Percentiles rank a stretch among this genome's conserved stretches.
phyloP scores from a whole-genome alignment of 2,329 filamentous ascomycete species.

The Delphinella strobiligena region DNA sequence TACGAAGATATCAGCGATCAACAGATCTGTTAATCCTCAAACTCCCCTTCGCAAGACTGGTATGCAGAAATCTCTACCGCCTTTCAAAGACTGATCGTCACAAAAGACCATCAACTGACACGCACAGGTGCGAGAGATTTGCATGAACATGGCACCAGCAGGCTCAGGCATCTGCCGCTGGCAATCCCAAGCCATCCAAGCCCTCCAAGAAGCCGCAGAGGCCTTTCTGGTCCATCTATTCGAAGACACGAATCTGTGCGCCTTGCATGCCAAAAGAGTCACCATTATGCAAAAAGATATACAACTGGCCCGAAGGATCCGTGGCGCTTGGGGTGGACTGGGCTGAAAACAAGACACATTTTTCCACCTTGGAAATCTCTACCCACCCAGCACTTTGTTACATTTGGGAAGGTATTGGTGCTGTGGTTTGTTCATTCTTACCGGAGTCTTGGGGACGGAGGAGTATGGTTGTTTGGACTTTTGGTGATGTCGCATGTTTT shows the following conservation, averaged over 20 bases:
- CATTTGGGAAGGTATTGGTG: no score
- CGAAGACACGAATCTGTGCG: conserved; percentile 96
- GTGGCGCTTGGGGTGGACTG: conserved; percentile 50
- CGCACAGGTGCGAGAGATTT: conserved; percentile 71
- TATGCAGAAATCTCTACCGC: conserved; percentile 16
- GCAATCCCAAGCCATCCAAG: conserved; percentile 95
- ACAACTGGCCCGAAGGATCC: conserved; percentile 87
- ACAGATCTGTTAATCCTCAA: conserved; percentile 95
- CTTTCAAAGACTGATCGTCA: not conserved
- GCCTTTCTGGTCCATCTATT: conserved; percentile 97
- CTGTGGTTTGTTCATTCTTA: no score
- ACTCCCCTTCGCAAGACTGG: conserved; percentile 94
- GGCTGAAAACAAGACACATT: conserved; percentile 12
- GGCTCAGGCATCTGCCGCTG: conserved; percentile 62
- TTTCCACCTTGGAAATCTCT: conserved; percentile 23
- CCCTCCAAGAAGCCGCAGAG: conserved; percentile 96
- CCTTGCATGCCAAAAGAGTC: conserved; percentile 98
- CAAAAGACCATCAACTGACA: not conserved
- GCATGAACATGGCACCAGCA: conserved; percentile 79
- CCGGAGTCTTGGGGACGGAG: no score
- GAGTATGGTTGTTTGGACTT: no score
- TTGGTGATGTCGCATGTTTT: no score
- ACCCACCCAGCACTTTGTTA: no score
- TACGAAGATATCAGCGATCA: conserved; percentile 94
- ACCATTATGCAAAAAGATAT: conserved; percentile 98